Conservation (phyloP, 2,329 filamentous ascomycete species). For the Cadophora sp. region DNA sequence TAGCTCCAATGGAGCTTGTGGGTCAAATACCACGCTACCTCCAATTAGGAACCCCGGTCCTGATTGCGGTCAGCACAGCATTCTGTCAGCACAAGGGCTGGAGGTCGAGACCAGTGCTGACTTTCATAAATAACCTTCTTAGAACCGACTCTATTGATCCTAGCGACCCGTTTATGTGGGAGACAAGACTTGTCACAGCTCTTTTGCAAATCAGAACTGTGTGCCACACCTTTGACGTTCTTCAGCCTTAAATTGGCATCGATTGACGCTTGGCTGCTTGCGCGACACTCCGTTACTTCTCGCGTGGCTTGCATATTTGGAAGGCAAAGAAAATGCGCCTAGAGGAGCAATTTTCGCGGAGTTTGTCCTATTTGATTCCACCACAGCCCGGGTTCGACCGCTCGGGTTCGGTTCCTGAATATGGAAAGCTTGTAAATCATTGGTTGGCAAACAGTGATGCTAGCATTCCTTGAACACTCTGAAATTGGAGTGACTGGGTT, state of each 20-base stretch:
- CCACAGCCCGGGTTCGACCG: slow-evolving; percentile 5
- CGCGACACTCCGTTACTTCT: neutral
- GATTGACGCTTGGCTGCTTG: neutral
- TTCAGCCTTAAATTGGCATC: slow-evolving; percentile 13
- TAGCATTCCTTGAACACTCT: neutral
- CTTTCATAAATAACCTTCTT: slow-evolving; percentile 22
- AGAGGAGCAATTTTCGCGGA: neutral
- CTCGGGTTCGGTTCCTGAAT: neutral
- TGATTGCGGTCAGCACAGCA: slow-evolving; percentile 22
- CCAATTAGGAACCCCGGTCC: slow-evolving; percentile 18
- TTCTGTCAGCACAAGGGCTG: slow-evolving; percentile 26
- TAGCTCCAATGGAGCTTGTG: neutral
- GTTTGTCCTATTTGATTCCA: neutral
- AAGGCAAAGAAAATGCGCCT: neutral
- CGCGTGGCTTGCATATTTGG: neutral
- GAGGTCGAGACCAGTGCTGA: slow-evolving; percentile 17
- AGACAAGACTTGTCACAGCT: neutral
- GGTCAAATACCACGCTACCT: neutral
- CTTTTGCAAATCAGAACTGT: neutral
- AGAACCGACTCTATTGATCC: slow-evolving; percentile 10
- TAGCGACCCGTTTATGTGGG: slow-evolving; percentile 13
- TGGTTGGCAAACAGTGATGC: neutral
- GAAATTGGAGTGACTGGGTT: neutral
- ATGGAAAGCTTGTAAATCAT: too few species aligned
- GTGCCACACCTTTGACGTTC: neutral